Conservation (phyloP, 2,329 filamentous ascomycete genomes). For the Fusarium begoniae region DNA sequence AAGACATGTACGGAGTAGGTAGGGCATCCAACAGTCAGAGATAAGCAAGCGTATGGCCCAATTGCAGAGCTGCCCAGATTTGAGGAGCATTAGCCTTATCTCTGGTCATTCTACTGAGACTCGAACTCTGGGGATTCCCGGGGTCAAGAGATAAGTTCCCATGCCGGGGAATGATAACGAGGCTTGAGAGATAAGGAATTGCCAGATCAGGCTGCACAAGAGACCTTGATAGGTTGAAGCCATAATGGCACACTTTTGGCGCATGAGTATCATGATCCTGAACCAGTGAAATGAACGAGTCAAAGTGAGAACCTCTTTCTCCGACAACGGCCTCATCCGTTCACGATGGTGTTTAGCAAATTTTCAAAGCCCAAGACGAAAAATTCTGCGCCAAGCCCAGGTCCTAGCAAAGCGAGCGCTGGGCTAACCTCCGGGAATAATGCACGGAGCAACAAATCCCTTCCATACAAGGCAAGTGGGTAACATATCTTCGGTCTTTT, state of each 20-base stretch:
- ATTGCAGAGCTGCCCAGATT: slow-evolving; percentile 34
- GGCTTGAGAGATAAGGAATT: slow-evolving; percentile 27
- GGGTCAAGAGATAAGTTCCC: slow-evolving; percentile 32
- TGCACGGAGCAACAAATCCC: slow-evolving; percentile 2
- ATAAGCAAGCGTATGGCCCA: slow-evolving; percentile 24
- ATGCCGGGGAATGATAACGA: slow-evolving; percentile 10
- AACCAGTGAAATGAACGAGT: background rate
- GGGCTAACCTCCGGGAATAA: slow-evolving; percentile 5
- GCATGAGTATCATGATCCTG: background rate
- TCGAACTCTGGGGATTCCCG: slow-evolving; percentile 28
- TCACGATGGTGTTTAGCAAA: slow-evolving; percentile 23
- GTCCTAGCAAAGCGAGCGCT: background rate
- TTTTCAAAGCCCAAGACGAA: background rate
- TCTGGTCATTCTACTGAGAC: slow-evolving; percentile 18
- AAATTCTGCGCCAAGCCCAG: background rate
- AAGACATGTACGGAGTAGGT: slow-evolving; percentile 8
- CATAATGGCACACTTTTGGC: background rate
- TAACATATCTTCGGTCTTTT: slow-evolving; percentile 7
- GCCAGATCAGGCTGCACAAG: slow-evolving; percentile 1
- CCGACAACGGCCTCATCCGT: slow-evolving; percentile 10
- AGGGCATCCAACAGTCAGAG: background rate
- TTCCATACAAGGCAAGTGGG: slow-evolving; percentile 27
- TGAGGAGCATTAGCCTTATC: slow-evolving; percentile 24
- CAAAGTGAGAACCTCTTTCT: slow-evolving; percentile 1
- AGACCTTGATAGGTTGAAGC: background rate